Percentiles rank a stretch among this genome's conserved stretches.
phyloP scores from a whole-genome alignment of 2,329 filamentous ascomycete genomes.

The Hortaea werneckii region DNA sequence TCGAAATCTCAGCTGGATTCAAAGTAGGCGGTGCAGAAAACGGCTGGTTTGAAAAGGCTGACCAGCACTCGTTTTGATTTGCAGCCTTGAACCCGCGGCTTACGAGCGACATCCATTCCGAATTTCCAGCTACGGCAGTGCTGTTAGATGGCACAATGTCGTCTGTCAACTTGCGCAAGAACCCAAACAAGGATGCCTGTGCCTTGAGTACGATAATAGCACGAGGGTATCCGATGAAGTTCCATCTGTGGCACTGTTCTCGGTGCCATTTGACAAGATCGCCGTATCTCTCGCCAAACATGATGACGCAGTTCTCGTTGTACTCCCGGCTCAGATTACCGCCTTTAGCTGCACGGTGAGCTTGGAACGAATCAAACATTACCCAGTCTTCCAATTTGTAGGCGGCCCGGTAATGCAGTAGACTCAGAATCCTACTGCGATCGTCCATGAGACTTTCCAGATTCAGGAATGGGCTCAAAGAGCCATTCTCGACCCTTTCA shows the following conservation, averaged over 20 bases:
- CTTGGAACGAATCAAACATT: conserved; percentile 7
- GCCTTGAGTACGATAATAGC: conserved; percentile 14
- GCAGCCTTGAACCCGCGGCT: background rate
- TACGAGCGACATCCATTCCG: background rate
- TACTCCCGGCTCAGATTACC: background rate
- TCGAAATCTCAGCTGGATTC: conserved; percentile 8
- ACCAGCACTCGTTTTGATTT: background rate
- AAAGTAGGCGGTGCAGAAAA: conserved; percentile 11
- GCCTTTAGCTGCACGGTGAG: background rate
- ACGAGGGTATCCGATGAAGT: conserved; percentile 16
- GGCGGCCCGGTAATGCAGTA: conserved; percentile 9
- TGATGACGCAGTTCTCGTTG: conserved; percentile 6
- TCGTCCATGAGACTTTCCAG: conserved; percentile 5
- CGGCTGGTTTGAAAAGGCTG: background rate
- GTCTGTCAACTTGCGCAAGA: conserved; percentile 7
- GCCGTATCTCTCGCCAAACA: background rate
- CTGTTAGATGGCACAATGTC: conserved; percentile 3
- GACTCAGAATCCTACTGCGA: conserved; percentile 3
- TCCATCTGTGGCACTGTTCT: conserved; percentile 7
- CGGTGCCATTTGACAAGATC: conserved; percentile 7
- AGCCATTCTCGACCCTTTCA: background rate
- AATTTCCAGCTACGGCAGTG: background rate
- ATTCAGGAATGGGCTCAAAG: conserved; percentile 9
- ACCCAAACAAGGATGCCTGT: conserved; percentile 9
- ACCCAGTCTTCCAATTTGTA: conserved; percentile 6